phyloP scores from a whole-genome alignment of 1,284 basidiomycete species.

The Neonothopanus nambi region DNA sequence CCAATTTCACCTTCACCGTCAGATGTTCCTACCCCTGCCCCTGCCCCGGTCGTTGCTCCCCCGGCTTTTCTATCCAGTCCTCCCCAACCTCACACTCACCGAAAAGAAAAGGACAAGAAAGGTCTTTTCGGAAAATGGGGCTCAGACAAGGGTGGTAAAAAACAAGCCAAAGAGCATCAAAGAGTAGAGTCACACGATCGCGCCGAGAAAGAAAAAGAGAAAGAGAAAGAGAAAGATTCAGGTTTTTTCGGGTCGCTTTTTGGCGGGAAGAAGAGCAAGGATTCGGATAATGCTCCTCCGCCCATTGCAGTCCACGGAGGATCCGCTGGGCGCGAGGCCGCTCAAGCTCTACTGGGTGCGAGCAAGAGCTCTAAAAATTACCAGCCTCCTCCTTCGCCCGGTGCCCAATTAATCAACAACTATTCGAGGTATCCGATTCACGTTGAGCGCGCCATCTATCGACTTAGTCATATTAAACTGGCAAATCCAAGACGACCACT shows the following conservation, averaged over 20 bases:
- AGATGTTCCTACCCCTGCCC: conserved; percentile 21
- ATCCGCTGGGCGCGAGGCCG: conserved; percentile 75
- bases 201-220: conserved; percentile 57
- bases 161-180: conserved; percentile 39
- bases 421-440: conserved; percentile 93
- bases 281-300: conserved; percentile 49
- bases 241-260: conserved; percentile 91
- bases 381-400: conserved; percentile 61
- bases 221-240: conserved; percentile 72
- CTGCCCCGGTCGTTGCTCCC: conserved; percentile 25
- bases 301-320: conserved; percentile 48
- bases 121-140: conserved; percentile 76
- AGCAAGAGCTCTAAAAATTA: conserved; percentile 76
- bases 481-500: conserved; percentile 95
- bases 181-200: conserved; percentile 33
- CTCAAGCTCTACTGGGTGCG: conserved; percentile 78
- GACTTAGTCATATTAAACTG: conserved; percentile 96
- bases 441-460: conserved; percentile 96
- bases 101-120: conserved; percentile 81
- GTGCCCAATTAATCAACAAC: conserved; percentile 46
- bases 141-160: conserved; percentile 59
- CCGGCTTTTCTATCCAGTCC: conserved; percentile 27
- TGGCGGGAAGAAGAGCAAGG: conserved; percentile 79
- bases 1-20: conserved; percentile 27
- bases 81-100: conserved; percentile 29